Percentiles rank a stretch among this genome's conserved stretches.
phyloP scores from a whole-genome alignment of 2,329 filamentous ascomycete genomes.

The Ceratocystis smalleyi region DNA sequence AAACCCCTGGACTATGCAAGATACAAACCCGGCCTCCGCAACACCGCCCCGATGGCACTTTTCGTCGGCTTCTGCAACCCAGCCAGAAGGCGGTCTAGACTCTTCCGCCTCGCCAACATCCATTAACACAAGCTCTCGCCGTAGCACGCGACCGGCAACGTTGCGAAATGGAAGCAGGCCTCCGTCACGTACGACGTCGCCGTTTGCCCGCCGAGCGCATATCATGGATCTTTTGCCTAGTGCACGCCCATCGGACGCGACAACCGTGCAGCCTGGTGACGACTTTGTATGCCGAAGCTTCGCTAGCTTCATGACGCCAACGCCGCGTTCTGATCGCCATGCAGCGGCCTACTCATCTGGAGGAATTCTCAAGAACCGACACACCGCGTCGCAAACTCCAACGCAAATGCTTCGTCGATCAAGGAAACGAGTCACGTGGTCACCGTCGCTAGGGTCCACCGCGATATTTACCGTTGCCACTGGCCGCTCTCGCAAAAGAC shows the following conservation, averaged over 20 bases:
- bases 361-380: conserved; percentile 10
- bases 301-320: conserved; percentile 14
- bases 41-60: conserved; percentile 1
- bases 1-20: conserved; percentile 14
- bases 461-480: conserved; percentile 11
- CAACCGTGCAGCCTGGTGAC: neutral
- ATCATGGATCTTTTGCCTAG: conserved; percentile 15
- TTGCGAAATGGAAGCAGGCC: neutral
- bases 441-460: conserved; percentile 18
- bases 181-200: neutral
- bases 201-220: neutral
- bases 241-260: conserved; percentile 3
- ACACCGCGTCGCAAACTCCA: neutral
- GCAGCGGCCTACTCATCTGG: neutral
- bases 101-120: neutral
- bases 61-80: neutral
- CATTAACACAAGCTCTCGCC: neutral
- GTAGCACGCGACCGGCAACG: neutral
- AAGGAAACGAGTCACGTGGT: conserved; percentile 27
- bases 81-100: neutral
- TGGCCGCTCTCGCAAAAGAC: conserved; percentile 1
- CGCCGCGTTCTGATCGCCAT: neutral
- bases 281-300: conserved; percentile 16
- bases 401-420: neutral
- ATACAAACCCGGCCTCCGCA: neutral